Evolutionary conservation across 208 protist species (phyloP).

Genomic region (Wallacemonas sp.): DNA sequence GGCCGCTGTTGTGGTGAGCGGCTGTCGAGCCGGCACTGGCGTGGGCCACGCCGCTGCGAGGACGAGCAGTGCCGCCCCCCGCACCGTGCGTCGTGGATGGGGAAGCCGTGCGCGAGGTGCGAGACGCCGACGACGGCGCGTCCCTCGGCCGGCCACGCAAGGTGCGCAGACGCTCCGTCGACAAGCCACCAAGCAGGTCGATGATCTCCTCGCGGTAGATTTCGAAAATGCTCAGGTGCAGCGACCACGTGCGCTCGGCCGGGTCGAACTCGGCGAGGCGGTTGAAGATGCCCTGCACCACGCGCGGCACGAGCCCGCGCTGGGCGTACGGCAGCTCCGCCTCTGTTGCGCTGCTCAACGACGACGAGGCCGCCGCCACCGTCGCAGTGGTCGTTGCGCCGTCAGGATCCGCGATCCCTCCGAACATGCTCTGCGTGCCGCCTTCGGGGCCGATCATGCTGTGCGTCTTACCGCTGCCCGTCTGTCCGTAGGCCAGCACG

Average conservation of each 20-base stretch:
- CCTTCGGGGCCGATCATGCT: conserved; percentile 60
- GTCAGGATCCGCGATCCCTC: neutral
- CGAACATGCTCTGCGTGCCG: conserved; percentile 24
- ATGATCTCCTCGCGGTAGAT: conserved; percentile 74
- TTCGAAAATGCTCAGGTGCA: conserved; percentile 47
- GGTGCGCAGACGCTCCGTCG: neutral
- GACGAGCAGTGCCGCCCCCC: neutral
- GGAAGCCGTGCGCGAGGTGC: conserved; percentile 1
- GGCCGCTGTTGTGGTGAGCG: neutral
- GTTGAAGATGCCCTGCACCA: conserved; percentile 47
- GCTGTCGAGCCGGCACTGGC: too few species aligned
- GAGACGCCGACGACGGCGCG: neutral
- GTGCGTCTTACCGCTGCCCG: conserved; percentile 66
- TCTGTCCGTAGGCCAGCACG: conserved; percentile 62
- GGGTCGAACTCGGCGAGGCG: conserved; percentile 25
- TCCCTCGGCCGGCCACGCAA: neutral
- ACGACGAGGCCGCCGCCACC: neutral
- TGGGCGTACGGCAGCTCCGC: conserved; percentile 11
- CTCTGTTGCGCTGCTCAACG: neutral
- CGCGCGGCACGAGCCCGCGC: conserved; percentile 54
- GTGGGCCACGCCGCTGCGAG: neutral
- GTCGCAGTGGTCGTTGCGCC: neutral
- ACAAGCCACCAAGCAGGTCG: conserved; percentile 41
- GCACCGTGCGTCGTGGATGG: neutral
- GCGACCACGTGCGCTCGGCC: conserved; percentile 35